Conservation (phyloP, 1,284 basidiomycete species). For the Moniliophthora roreri region DNA sequence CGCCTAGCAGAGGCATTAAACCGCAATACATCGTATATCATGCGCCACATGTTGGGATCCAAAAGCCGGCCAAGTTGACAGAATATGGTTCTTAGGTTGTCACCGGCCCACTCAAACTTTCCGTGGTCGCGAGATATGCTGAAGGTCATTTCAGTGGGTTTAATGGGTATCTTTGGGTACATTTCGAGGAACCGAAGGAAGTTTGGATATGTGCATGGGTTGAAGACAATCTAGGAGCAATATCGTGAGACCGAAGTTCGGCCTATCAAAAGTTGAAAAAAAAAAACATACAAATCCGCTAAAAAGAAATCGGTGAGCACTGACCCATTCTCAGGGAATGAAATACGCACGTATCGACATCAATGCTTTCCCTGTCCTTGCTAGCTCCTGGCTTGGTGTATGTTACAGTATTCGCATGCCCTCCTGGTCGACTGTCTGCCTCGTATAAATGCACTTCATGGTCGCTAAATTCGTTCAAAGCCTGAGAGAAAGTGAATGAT, state of each 20-base stretch:
- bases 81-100: slow-evolving; percentile 61
- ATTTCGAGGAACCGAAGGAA: slow-evolving; percentile 71
- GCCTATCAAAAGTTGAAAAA: not conserved
- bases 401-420: slow-evolving; percentile 77
- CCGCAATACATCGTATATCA: slow-evolving; percentile 76
- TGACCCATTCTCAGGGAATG: not conserved
- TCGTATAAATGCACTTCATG: slow-evolving; percentile 84
- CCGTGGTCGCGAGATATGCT: slow-evolving; percentile 70
- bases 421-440: slow-evolving; percentile 66
- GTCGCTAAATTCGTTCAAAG: slow-evolving; percentile 73
- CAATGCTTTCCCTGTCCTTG: slow-evolving; percentile 35
- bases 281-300: slow-evolving; percentile 51
- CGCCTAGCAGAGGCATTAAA: slow-evolving; percentile 72
- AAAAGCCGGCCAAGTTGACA: slow-evolving; percentile 63
- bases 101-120: slow-evolving; percentile 75
- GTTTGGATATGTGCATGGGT: slow-evolving; percentile 81
- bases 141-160: slow-evolving; percentile 79
- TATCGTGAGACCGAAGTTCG: slow-evolving; percentile 1
- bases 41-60: slow-evolving; percentile 70
- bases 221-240: slow-evolving; percentile 67
- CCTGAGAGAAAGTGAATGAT: not conserved
- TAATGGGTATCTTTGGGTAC: slow-evolving; percentile 47
- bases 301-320: slow-evolving; percentile 9
- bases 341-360: slow-evolving; percentile 66
- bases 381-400: slow-evolving; percentile 45